phyloP scores from a whole-genome alignment of 768 basidiomycete genomes.

The Gyrodon lividus region DNA sequence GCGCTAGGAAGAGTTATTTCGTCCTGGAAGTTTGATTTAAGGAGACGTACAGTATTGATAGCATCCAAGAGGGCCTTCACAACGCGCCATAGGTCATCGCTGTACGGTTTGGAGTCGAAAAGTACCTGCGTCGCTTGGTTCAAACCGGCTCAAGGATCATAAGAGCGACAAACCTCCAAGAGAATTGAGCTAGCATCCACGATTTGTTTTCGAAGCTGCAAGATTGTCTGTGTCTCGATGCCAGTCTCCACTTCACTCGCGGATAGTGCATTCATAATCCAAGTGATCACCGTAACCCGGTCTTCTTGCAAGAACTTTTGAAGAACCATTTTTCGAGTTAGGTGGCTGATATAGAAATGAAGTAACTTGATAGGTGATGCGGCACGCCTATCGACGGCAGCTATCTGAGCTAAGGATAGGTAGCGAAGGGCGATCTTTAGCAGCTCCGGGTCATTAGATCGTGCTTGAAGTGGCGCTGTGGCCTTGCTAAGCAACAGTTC shows the following conservation, averaged over 20 bases:
- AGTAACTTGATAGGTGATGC: constrained; percentile 47
- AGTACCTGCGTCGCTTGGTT: constrained; percentile 13
- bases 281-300: constrained; percentile 44
- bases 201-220: constrained; percentile 44
- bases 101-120: constrained; percentile 26
- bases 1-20: constrained; percentile 39
- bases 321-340: constrained; percentile 46
- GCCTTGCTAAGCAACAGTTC: constrained; percentile 40
- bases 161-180: constrained; percentile 38
- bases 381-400: constrained; percentile 42
- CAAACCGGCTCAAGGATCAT: background rate
- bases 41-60: constrained; percentile 27
- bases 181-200: constrained; percentile 51
- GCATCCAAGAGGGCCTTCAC: constrained; percentile 22
- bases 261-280: constrained; percentile 44
- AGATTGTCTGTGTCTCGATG: constrained; percentile 27
- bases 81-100: constrained; percentile 21
- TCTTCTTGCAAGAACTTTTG: constrained; percentile 44
- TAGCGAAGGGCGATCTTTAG: constrained; percentile 41
- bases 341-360: constrained; percentile 48
- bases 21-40: constrained; percentile 4
- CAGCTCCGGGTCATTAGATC: constrained; percentile 29
- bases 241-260: constrained; percentile 35
- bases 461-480: constrained; percentile 30
- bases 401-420: constrained; percentile 44